Evolutionary conservation across 805 yeast species (phyloP), one percentile per base, ranked within the genome.

Genomic region (Nakazawaea laoshanensis): DNA sequence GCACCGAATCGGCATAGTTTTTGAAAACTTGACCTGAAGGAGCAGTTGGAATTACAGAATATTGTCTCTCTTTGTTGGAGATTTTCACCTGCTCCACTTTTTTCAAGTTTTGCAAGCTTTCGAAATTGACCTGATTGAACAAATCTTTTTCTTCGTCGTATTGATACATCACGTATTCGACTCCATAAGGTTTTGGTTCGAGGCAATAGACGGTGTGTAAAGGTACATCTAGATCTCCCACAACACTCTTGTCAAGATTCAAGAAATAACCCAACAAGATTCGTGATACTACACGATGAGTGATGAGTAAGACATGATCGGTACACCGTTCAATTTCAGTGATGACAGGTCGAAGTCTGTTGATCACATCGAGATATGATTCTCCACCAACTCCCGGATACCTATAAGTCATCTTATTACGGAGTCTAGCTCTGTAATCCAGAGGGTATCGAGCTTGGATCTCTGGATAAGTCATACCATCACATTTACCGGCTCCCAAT

Each of bases 361-460:
- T 85, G 48, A 92, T 80, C 9, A 92, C 98, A 57, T 89, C 97
- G 44, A 89, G 59, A 46, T 89, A 89, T 0, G 95, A 83, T 55
- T 89, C 98, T 12, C 98, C 98, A 6, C 97, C 96, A 31, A 86
- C 83, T 4, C 98, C 98, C 2, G 97, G 98, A 50, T 89, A 89
- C 39, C 98, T 65, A 55, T 89, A 89, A 12, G 79, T 65, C 45
- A 89, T 65, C 55, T 89, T 89, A 55, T 86, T 81, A 26, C 67
- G 63, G 44, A 85, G 57, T 38, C 97, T 70, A 12, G 86, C 70
- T 26, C 70, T 73, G 50, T 79, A 89, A 53, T 89, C 97, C 23
- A 70, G 70, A 0, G 96, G 95, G 47, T 67, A 73, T 40, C 63
- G 59, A 8, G 57, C 59, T 51, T 79, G 83, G 42, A 89, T 88